A percentile compares a stretch with the other conserved stretches of the same genome.
These are phyloP conservation scores for Globisporangium spinosum DNA, from an alignment of 352 stramenopile genomes.

Conservation along the genomic window DNA sequence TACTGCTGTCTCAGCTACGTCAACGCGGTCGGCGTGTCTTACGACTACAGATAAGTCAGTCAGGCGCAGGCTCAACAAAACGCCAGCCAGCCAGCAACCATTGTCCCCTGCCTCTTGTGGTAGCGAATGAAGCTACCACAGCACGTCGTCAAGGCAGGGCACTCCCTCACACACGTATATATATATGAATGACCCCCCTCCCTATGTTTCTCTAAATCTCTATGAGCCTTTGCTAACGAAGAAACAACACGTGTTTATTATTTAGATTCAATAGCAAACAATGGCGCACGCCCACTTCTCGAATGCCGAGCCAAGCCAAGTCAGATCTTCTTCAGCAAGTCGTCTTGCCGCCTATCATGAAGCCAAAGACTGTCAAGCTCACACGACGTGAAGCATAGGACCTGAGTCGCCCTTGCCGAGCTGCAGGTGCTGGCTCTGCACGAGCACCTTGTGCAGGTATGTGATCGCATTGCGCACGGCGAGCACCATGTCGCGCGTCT, in stretches of 20 bases:
- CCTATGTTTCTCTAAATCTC: not conserved
- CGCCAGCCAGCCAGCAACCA: not conserved
- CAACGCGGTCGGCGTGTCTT: slow-evolving; percentile 22
- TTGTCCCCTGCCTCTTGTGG: not conserved
- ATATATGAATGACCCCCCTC: not conserved
- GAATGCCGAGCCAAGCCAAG: not conserved
- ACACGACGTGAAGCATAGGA: slow-evolving; percentile 46
- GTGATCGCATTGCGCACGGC: slow-evolving; percentile 33
- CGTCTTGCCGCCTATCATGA: not conserved
- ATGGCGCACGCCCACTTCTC: not conserved
- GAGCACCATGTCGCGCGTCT: slow-evolving; percentile 30
- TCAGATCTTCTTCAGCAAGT: not conserved
- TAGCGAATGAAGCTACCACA: slow-evolving; percentile 11
- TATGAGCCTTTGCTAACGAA: not conserved
- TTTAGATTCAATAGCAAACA: slow-evolving; percentile 10
- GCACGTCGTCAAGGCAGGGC: not conserved
- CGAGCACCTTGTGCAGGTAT: slow-evolving; percentile 43
- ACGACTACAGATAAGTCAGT: slow-evolving; percentile 10
- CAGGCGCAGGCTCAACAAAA: not conserved
- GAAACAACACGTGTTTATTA: slow-evolving; percentile 6
- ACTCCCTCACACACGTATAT: not conserved
- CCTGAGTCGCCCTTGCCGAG: slow-evolving; percentile 34
- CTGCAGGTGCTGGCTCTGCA: slow-evolving; percentile 28
- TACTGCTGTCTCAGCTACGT: slow-evolving; percentile 83
- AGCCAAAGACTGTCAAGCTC: not conserved